Base-by-base conservation (phyloP, 148 eudicot genomes). In the Rhododendron ferrugineum region DNA sequence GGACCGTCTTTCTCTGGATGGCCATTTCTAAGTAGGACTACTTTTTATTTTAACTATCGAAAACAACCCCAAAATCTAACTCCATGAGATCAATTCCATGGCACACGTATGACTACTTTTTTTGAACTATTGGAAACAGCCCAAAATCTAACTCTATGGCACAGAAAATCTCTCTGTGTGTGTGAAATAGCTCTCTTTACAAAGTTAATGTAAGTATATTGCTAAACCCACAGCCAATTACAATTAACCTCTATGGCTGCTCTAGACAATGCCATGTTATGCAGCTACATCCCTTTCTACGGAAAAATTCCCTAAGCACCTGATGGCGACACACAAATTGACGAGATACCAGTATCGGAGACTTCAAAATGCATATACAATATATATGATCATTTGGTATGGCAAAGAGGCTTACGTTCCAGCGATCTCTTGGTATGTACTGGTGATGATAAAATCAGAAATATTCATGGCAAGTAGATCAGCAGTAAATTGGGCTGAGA, bases 391-490 rank as follows among this genome's bases (percentile, higher is more conserved):
- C 70, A 30, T 18, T 15, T 66, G 70, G 30, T 18, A 36, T 2
- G 34, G 30, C 80, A 36, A 52, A 76, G 44, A 68, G 80, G 91
- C 99, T 97, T 90, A 97, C 99, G 98, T 91, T 90, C 98, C 99
- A 2, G 98, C 99, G 28, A 97, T 97, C 90, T 97, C 99, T 89
- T 95, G 99, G 93, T 97, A 97, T 1, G 99, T 97, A 81, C 99
- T 97, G 11, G 99, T 97, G 88, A 97, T 91, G 73, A 97, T 97
- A 88, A 97, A 97, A 92, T 97, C 99, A 54, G 99, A 94, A 87
- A 88, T 85, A 83, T 97, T 95, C 99, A 97, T 97, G 84, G 99
- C 96, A 44, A 97, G 90, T 68, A 97, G 89, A 68, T 97, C 99
- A 79, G 99, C 98, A n/a, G 99, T 92, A 84, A 97, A 97, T 83